These are phyloP conservation scores for Chrysosporium queenslandicum DNA, from an alignment of 2,329 filamentous ascomycete species.

Conservation along the genomic window DNA sequence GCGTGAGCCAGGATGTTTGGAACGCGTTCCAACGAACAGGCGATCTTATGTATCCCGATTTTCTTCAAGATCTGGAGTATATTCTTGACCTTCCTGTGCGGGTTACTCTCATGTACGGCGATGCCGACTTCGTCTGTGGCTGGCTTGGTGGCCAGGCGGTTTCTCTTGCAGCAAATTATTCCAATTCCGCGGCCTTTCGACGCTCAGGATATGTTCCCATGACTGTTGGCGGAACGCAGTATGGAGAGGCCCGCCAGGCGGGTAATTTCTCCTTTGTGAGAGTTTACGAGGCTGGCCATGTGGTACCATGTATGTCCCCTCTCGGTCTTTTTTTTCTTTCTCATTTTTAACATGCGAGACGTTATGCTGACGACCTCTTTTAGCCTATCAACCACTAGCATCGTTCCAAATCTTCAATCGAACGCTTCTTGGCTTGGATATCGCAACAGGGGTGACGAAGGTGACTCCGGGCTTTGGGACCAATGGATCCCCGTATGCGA, in stretches of 20 bases:
- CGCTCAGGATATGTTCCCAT: slow-evolving; percentile 43
- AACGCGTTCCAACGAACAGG: slow-evolving; percentile 14
- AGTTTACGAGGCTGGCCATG: slow-evolving; percentile 41
- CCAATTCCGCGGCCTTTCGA: slow-evolving; percentile 37
- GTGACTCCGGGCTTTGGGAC: neutral
- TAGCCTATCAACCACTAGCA: neutral
- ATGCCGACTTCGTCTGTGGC: slow-evolving; percentile 46
- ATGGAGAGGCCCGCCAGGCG: slow-evolving; percentile 35
- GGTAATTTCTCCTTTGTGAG: slow-evolving; percentile 43
- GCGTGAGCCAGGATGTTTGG: slow-evolving; percentile 42
- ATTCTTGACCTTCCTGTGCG: slow-evolving; percentile 44
- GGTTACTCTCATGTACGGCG: slow-evolving; percentile 44
- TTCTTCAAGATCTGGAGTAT: slow-evolving; percentile 29
- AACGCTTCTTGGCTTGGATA: neutral
- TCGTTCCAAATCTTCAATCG: neutral
- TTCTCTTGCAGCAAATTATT: slow-evolving; percentile 42
- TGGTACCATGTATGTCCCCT: neutral
- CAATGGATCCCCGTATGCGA: neutral
- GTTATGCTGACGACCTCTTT: neutral
- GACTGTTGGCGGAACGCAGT: slow-evolving; percentile 33
- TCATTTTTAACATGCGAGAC: neutral
- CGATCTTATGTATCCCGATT: neutral
- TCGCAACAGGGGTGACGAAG: neutral
- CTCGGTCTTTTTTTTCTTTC: neutral
- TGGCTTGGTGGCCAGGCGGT: slow-evolving; percentile 49